Base-by-base conservation (phyloP, 495 filamentous ascomycete species). In the Aspergillus biplanus region DNA sequence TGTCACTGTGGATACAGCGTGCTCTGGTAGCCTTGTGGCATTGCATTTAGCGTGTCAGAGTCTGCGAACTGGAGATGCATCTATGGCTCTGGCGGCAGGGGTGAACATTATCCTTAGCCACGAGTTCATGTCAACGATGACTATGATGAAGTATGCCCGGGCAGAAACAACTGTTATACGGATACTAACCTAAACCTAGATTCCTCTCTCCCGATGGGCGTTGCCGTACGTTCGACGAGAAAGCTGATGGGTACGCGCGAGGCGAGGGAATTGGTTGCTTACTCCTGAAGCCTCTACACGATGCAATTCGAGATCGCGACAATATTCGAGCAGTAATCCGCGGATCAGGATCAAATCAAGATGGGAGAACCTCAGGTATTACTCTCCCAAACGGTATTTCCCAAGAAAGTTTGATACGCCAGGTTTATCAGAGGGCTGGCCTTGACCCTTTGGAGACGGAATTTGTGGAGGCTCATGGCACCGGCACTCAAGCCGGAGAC, bases 401-500 rank as follows among this genome's bases (percentile, higher is more conserved):
- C 5, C 87, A 90, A 72, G 82, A 77, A 71, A 52, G 64, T 37
- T 49, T 87, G 0, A 85, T 88, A 18, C 68, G 73, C 5, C 65
- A 75, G 13, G 78, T 77, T 1, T 89, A 89, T 66, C 56, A 64
- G 5, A 70, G 69, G 3, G 79, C 79, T 1, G 77, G 78, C 1
- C 64, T 87, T 3, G 65, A 74, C 33, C 66, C 69, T 0, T 12
- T 27, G 5, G 42, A 55, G 16, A 72, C 71, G 0, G 58, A 59
- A 33, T 74, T 66, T 52, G 65, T 76, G 27, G 72, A 76, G 35
- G 62, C 67, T 0, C 59, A 77, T 73, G 59, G 83, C 21, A 87
- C 85, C 0, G 87, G 86, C 5, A 89, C 86, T 1, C 69, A 70
- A 7, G 72, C 75, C 4, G 86, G 86, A 5, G 89, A 90, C 65